Conservation (phyloP, 208 protist species). For the Leishmania tropica region DNA sequence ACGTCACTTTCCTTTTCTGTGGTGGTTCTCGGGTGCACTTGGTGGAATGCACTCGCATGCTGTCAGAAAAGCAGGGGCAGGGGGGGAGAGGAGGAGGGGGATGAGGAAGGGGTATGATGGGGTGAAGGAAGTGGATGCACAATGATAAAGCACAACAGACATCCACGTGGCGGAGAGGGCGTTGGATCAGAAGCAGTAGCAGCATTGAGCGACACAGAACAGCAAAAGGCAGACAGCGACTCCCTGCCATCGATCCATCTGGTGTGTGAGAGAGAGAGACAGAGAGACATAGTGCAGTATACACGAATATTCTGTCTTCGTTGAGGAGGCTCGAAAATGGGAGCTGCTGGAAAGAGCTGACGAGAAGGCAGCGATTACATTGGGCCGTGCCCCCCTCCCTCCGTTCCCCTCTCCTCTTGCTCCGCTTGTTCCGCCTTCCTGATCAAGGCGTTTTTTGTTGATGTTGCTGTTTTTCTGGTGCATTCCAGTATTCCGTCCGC, state of each 20-base stretch:
- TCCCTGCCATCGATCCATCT: background rate
- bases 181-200: background rate
- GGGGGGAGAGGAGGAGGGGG: background rate
- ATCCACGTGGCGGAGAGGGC: background rate
- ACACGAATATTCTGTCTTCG: background rate
- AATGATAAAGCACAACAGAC: background rate
- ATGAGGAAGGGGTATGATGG: no score
- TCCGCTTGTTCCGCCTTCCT: background rate
- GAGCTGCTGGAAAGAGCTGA: background rate
- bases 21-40: background rate
- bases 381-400: background rate
- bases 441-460: no score
- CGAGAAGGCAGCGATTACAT: background rate
- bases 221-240: background rate
- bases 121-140: background rate
- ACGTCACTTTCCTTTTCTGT: background rate
- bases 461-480: no score
- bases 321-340: background rate
- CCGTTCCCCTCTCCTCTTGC: background rate
- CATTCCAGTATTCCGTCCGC: no score
- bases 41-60: background rate
- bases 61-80: background rate
- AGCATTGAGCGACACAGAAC: background rate
- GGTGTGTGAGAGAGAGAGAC: background rate
- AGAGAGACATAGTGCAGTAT: background rate